phyloP scores from a whole-genome alignment of 2,329 filamentous ascomycete genomes.

The Fusarium duplospermum region DNA sequence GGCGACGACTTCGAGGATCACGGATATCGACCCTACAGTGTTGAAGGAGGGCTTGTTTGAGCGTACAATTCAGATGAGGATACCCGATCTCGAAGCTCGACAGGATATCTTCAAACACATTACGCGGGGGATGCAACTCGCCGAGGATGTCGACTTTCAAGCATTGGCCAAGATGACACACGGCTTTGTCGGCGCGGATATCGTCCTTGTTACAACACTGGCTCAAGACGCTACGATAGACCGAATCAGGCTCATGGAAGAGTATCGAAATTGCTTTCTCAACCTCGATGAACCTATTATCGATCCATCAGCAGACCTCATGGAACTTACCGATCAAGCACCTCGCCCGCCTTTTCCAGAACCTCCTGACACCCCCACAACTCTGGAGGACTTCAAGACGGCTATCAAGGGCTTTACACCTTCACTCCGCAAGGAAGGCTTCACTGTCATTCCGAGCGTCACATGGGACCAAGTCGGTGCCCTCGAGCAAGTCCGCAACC shows the following conservation, averaged over 20 bases:
- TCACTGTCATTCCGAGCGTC: slow-evolving; percentile 91
- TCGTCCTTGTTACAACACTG: slow-evolving; percentile 71
- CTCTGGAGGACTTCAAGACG: slow-evolving; percentile 71
- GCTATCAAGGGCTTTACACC: slow-evolving; percentile 73
- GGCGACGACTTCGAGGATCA: slow-evolving; percentile 89
- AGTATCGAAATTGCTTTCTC: neutral
- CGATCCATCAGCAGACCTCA: slow-evolving; percentile 17
- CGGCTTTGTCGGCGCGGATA: slow-evolving; percentile 92
- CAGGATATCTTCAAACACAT: slow-evolving; percentile 82
- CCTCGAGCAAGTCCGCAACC: slow-evolving; percentile 79
- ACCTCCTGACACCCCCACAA: slow-evolving; percentile 20
- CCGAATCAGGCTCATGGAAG: slow-evolving; percentile 40
- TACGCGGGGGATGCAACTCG: slow-evolving; percentile 72
- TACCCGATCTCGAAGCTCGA: slow-evolving; percentile 83
- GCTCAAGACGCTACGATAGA: slow-evolving; percentile 56
- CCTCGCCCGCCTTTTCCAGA: neutral
- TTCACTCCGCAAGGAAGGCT: slow-evolving; percentile 88
- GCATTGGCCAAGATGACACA: slow-evolving; percentile 85
- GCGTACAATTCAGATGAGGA: slow-evolving; percentile 86
- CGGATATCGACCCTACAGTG: slow-evolving; percentile 84
- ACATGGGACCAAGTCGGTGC: slow-evolving; percentile 95
- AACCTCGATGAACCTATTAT: neutral
- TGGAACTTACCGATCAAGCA: slow-evolving; percentile 27
- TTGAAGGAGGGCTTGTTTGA: slow-evolving; percentile 82
- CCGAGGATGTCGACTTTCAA: slow-evolving; percentile 77